These are phyloP conservation scores for Metschnikowia kunwiensis DNA, from an alignment of 805 yeast genomes.

Conservation along the genomic window DNA sequence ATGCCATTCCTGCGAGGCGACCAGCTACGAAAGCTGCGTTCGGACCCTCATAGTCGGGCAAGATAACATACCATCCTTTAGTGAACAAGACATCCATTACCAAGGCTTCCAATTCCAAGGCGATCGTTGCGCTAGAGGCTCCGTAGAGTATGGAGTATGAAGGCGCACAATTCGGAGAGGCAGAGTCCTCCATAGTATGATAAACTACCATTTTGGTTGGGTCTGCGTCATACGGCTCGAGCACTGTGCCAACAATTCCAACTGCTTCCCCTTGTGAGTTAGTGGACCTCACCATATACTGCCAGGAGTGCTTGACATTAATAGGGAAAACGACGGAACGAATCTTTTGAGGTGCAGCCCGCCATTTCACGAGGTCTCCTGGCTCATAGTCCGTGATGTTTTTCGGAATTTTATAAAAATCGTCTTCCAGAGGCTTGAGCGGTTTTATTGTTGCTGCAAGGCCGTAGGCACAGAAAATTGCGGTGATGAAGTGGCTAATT, in stretches of 20 bases:
- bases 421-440: slow-evolving; percentile 8
- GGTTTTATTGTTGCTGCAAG: slow-evolving; percentile 1
- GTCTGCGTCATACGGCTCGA: slow-evolving; percentile 25
- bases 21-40: slow-evolving; percentile 33
- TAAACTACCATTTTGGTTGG: slow-evolving; percentile 21
- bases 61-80: slow-evolving; percentile 33
- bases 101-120: slow-evolving; percentile 18
- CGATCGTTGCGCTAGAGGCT: slow-evolving; percentile 14
- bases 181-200: slow-evolving; percentile 23
- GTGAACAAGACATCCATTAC: slow-evolving; percentile 16
- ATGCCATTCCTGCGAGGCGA: slow-evolving; percentile 28
- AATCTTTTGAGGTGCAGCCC: slow-evolving; percentile 11
- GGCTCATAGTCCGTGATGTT: slow-evolving; percentile 4
- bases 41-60: slow-evolving; percentile 37
- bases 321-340: slow-evolving; percentile 11
- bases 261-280: slow-evolving; percentile 20
- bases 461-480: too few relatives aligned
- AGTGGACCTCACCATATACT: slow-evolving; percentile 24
- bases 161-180: slow-evolving; percentile 21
- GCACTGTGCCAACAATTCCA: slow-evolving; percentile 23
- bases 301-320: slow-evolving; percentile 18
- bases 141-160: slow-evolving; percentile 21
- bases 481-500: too few relatives aligned
- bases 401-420: slow-evolving; percentile 11
- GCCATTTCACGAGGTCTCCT: slow-evolving; percentile 10